phyloP scores from a whole-genome alignment of 2,329 filamentous ascomycete species.

The Alternaria metachromatica region DNA sequence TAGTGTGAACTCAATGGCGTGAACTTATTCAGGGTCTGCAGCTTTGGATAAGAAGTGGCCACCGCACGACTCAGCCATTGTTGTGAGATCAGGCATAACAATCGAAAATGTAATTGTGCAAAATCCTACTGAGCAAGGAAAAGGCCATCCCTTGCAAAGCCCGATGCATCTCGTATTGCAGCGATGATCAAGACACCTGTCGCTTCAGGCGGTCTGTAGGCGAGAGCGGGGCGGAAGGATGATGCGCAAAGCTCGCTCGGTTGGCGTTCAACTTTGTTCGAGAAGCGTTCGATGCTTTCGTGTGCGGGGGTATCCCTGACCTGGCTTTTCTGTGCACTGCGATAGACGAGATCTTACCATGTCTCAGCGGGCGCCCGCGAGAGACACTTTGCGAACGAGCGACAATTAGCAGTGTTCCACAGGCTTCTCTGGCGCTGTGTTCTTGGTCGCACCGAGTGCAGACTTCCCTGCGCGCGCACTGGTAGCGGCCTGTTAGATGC shows the following conservation, averaged over 20 bases:
- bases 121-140: background rate
- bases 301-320: conserved; percentile 31
- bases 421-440: background rate
- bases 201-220: background rate
- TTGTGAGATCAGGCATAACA: background rate
- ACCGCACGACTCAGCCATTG: background rate
- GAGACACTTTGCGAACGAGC: background rate
- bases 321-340: conserved; percentile 14
- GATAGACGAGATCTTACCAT: conserved; percentile 19
- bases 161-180: background rate
- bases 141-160: background rate
- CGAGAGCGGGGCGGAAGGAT: conserved; percentile 27
- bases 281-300: conserved; percentile 26
- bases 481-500: conserved; percentile 2
- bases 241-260: conserved; percentile 26
- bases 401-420: background rate
- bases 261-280: conserved; percentile 31
- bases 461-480: conserved; percentile 13
- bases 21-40: conserved; percentile 6
- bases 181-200: background rate
- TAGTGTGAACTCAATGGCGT: conserved; percentile 7
- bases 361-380: background rate
- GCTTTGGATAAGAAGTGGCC: background rate
- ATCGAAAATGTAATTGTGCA: background rate
- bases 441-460: conserved; percentile 17